phyloP scores from a whole-genome alignment of 139 green algal species.

The Chlorella sp. region DNA sequence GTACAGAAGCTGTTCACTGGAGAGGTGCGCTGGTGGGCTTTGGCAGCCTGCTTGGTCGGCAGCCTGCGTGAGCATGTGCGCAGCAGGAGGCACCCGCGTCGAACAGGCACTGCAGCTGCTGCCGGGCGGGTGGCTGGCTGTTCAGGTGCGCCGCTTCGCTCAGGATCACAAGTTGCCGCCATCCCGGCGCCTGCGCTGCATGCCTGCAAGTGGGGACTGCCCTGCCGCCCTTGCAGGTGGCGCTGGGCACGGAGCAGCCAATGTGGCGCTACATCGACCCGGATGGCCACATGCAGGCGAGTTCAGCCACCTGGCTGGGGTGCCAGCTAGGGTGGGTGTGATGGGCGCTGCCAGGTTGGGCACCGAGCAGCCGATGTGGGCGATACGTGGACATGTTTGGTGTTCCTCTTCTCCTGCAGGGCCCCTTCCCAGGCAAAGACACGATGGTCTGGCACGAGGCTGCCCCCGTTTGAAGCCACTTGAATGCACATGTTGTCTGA shows the following conservation, averaged over 20 bases:
- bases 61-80: not conserved
- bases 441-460: constrained; percentile 28
- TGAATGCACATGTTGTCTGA: not conserved
- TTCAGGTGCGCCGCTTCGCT: not conserved
- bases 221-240: not conserved
- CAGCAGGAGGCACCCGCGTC: too few relatives aligned
- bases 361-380: too few relatives aligned
- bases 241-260: constrained; percentile 45
- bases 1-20: constrained; percentile 39
- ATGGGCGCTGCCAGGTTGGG: too few relatives aligned
- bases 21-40: not conserved
- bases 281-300: constrained; percentile 46
- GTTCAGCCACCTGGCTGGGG: not conserved
- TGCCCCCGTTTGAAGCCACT: too few relatives aligned
- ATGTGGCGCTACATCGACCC: constrained; percentile 58
- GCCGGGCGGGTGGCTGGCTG: too few relatives aligned
- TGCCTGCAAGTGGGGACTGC: not conserved
- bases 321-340: too few relatives aligned
- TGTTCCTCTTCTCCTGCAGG: not conserved
- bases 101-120: not conserved
- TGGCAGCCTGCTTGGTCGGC: not conserved
- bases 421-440: constrained; percentile 33
- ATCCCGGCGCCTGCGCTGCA: not conserved
- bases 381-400: too few relatives aligned
- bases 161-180: not conserved